Percentiles rank a stretch among this genome's conserved stretches.
Evolutionary conservation across 2,329 filamentous ascomycete genomes (phyloP).

Genomic region (Cladosporium cucumerinum): DNA sequence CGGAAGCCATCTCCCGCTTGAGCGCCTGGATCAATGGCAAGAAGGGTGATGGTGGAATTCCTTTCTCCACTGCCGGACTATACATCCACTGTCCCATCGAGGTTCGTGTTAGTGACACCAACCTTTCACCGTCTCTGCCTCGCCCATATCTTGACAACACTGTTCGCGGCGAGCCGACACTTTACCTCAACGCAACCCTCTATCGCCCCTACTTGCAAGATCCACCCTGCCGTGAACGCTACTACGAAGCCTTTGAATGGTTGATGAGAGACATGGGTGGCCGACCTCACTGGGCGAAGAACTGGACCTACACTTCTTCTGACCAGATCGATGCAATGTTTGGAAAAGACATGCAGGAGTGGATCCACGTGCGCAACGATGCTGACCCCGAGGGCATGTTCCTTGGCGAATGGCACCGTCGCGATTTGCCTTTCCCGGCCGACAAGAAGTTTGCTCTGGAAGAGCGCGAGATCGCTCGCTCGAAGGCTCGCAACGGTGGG

Average conservation of each 20-base stretch:
- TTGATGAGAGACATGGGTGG: conserved; percentile 83
- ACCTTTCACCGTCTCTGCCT: conserved; percentile 42
- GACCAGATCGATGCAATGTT: conserved; percentile 66
- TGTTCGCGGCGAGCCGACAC: conserved; percentile 62
- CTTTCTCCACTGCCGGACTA: conserved; percentile 72
- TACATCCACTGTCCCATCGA: conserved; percentile 90
- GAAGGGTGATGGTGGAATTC: conserved; percentile 65
- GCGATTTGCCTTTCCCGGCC: conserved; percentile 54
- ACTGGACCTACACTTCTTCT: conserved; percentile 63
- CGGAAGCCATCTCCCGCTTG: conserved; percentile 78
- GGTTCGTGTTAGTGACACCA: conserved; percentile 78
- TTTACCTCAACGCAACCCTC: conserved; percentile 87
- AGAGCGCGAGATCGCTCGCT: conserved; percentile 41
- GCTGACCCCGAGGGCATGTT: conserved; percentile 83
- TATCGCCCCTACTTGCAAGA: conserved; percentile 78
- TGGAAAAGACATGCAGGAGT: conserved; percentile 62
- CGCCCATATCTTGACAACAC: conserved; percentile 73
- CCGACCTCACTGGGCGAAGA: conserved; percentile 89
- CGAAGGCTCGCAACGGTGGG: conserved; percentile 42
- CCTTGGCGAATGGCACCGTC: conserved; percentile 82
- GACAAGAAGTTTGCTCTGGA: conserved; percentile 37
- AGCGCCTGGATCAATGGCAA: conserved; percentile 83
- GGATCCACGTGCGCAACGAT: conserved; percentile 64
- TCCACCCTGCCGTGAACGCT: conserved; percentile 70
- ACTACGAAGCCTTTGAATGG: conserved; percentile 89